Evolutionary conservation across 1,284 basidiomycete genomes (phyloP), one percentile per base, ranked within the genome.

Genomic region (Mycena sp.): DNA sequence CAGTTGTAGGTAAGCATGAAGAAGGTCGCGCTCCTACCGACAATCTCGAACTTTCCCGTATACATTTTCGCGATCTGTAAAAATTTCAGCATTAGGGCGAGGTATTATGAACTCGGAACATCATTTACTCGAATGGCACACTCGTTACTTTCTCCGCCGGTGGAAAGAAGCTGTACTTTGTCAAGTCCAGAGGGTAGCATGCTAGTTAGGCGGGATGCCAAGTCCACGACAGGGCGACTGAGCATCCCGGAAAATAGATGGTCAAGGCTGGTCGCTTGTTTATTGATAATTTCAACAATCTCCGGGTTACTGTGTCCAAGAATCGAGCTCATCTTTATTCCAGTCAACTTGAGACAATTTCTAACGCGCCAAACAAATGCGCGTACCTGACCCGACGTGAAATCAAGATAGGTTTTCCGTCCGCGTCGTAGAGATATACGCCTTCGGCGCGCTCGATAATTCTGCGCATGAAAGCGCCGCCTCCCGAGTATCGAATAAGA

Each of bases 41-140:
- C 69, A 30, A 70, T 70, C 53, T 70, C 69, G 23, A 70, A 70
- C 40, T 70, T 70, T 2, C 68, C 68, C 17, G 69, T 70, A 55
- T 70, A 70, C 48, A 70, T 37, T 43, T 70, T 70, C 3, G 69
- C 69, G 19, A 70, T 67, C 67, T 70, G 30, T 21, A 37, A 26
- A 21, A 6, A 11, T 46, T 28, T 58, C 50, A 49, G 23, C 10
- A 50, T 6, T 25, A 21, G 16, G 25, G 28, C n/a, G 16, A 43
- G 16, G 37, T 28, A 19, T 16, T 30, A 23, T 51, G 5, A 19
- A 2, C 3, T 6, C 30, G 12, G 4, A 7, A 26, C 17, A 23
- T 21, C 21, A 57, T 50, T 43, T 30, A 69, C 69, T 17, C 67
- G 58, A 12, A 69, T 63, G 17, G 69, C 69, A 23, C 64, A 68